phyloP scores from a whole-genome alignment of 148 eudicot species.

The Silene uniflora region DNA sequence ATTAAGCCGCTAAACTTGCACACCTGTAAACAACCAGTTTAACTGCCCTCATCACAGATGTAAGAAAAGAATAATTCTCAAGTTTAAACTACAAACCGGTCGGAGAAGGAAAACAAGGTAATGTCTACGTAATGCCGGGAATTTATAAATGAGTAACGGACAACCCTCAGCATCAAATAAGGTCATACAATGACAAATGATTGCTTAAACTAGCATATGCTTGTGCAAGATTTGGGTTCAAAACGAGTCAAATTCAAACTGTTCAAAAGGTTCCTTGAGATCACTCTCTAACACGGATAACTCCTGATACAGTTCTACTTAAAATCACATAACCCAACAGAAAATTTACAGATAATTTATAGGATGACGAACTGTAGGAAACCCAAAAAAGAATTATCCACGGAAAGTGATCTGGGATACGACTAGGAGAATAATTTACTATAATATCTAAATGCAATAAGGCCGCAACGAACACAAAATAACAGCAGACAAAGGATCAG shows the following conservation, averaged over 20 bases:
- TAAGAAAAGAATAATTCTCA: neutral
- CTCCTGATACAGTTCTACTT: slow-evolving; percentile 41
- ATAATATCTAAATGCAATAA: neutral
- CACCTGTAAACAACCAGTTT: neutral
- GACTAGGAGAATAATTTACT: slow-evolving; percentile 19
- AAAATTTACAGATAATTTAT: neutral
- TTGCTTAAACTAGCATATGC: too few species aligned
- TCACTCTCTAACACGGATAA: slow-evolving; percentile 84
- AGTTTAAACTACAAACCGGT: neutral
- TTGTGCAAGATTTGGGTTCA: too few species aligned
- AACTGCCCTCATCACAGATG: neutral
- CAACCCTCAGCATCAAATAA: too few species aligned
- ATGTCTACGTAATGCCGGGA: too few species aligned
- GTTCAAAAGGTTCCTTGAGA: slow-evolving; percentile 50
- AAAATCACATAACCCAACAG: neutral
- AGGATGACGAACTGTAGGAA: neutral
- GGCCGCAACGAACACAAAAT: too few species aligned
- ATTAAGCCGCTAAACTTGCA: neutral
- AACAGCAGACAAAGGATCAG: too few species aligned
- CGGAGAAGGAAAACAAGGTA: too few species aligned
- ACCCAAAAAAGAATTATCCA: slow-evolving; percentile 56
- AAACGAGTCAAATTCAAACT: too few species aligned
- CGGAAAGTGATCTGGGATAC: slow-evolving; percentile 77
- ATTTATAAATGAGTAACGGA: too few species aligned
- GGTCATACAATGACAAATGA: too few species aligned